Base-by-base conservation (phyloP, 2,329 filamentous ascomycete genomes). In the Davidsoniella eucalypti region DNA sequence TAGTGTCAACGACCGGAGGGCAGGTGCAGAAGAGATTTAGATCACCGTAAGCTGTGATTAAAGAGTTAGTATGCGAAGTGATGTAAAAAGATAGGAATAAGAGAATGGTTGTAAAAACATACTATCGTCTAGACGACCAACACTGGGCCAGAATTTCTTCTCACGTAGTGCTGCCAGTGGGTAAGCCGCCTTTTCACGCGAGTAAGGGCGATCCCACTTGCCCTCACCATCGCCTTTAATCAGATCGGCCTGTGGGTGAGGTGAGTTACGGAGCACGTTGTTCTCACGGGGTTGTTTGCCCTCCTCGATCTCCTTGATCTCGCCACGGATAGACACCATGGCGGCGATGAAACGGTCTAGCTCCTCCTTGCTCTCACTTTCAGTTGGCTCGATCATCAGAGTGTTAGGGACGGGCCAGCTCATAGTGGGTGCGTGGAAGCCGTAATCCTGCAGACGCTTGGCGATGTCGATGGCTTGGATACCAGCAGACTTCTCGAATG, bases 341-440 rank as follows among this genome's bases (percentile, higher is more conserved):
- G 90, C 87, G 56, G 95, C 83, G 54, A 87, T 85, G 71, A 95
- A 95, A 18, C 90, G 82, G 65, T 95, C 90, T 2, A 96, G 76
- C 70, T 96, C 90, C 55, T 82, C 82, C 64, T 92, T 88, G 65
- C 78, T 85, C 70, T 96, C 90, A 12, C 82, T 88, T 68, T 95
- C 90, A 0, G 90, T 96, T 2, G 90, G 90, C 69, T 96, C 90
- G 57, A 96, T 94, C 90, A 96, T 96, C 42, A 96, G 77, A 1
- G 90, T 95, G 67, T 93, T 93, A 48, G 86, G 76, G 2, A 96
- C 87, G 1, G 90, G 90, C 85, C 86, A 95, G 63, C 81, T 87
- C 90, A 96, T 95, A 49, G 90, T 96, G 0, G 90, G 90, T 1
- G 88, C 85, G 65, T 96, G 90, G 76, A 96, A 96, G 40, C 90